Evolutionary conservation across 2,329 filamentous ascomycete species (phyloP).

Genomic region (Penicillium rolfsii): DNA sequence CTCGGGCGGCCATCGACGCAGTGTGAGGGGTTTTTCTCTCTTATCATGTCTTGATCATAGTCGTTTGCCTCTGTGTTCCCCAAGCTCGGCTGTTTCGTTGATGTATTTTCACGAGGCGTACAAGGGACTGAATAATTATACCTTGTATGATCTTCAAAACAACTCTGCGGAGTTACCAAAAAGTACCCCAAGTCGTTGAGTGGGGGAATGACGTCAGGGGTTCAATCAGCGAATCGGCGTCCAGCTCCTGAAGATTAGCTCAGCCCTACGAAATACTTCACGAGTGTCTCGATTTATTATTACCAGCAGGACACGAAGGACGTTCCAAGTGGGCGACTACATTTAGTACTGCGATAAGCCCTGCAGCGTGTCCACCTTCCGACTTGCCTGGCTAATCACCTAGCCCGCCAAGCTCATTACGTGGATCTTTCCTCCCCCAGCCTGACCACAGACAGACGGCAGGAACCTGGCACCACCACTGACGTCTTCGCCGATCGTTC

Average conservation of each 20-base stretch:
- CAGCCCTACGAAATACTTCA: slow-evolving; percentile 19
- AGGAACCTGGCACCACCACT: slow-evolving; percentile 23
- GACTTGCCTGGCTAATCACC: neutral
- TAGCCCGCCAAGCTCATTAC: neutral
- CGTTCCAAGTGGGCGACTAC: too few relatives aligned
- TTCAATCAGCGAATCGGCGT: neutral
- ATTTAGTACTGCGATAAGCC: neutral
- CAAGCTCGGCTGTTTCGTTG: neutral
- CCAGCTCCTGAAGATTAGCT: slow-evolving; percentile 2
- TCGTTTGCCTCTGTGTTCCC: neutral
- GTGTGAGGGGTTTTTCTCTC: slow-evolving; percentile 52
- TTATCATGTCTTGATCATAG: neutral
- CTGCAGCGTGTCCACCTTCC: neutral
- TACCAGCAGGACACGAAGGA: neutral
- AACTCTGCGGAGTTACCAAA: neutral
- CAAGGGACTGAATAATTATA: neutral
- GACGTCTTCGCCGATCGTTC: slow-evolving; percentile 12
- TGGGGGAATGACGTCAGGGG: slow-evolving; percentile 14
- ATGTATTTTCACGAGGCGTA: neutral
- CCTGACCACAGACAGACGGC: slow-evolving; percentile 7
- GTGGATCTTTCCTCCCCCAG: neutral
- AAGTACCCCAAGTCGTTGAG: too few relatives aligned
- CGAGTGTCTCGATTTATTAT: neutral
- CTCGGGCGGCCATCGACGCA: slow-evolving; percentile 75
- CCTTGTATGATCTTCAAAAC: neutral